These are phyloP conservation scores for Aspergillus carlsbadensis DNA, from an alignment of 495 filamentous ascomycete genomes.

Conservation along the genomic window DNA sequence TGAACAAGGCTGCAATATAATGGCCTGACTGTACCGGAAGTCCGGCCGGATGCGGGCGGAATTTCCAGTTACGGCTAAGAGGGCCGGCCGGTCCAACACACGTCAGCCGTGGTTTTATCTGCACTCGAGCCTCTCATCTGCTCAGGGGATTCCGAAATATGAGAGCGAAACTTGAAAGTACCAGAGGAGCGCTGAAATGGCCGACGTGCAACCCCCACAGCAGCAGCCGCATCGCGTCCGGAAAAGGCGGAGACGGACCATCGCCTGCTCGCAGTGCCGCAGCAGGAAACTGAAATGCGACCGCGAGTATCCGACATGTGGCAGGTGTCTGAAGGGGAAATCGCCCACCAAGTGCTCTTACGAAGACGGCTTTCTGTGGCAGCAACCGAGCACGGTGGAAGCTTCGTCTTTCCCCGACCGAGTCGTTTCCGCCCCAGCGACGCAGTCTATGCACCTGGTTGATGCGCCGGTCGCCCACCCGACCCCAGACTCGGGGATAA, in stretches of 20 bases:
- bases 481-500: conserved; percentile 38
- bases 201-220: conserved; percentile 2
- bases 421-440: conserved; percentile 26
- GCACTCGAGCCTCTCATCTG: background rate
- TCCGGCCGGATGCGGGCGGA: background rate
- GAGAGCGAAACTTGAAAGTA: background rate
- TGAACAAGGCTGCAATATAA: too few species aligned
- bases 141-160: background rate
- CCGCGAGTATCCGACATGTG: conserved; percentile 61
- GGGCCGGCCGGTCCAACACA: background rate
- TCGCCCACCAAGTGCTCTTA: conserved; percentile 42
- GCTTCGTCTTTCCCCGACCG: conserved; percentile 28
- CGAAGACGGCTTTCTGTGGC: conserved; percentile 50
- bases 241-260: conserved; percentile 42
- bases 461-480: conserved; percentile 30
- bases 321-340: conserved; percentile 58
- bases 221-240: conserved; percentile 26
- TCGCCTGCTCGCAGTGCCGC: conserved; percentile 55
- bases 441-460: conserved; percentile 15
- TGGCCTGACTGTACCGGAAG: background rate
- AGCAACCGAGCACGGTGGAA: conserved; percentile 40
- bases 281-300: conserved; percentile 70
- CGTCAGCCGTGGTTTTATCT: conserved; percentile 5
- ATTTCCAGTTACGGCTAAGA: conserved; percentile 9
- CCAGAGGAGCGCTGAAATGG: conserved; percentile 1